phyloP scores from a whole-genome alignment of 495 filamentous ascomycete genomes.

The Aspergillus sclerotiicarbonarius region DNA sequence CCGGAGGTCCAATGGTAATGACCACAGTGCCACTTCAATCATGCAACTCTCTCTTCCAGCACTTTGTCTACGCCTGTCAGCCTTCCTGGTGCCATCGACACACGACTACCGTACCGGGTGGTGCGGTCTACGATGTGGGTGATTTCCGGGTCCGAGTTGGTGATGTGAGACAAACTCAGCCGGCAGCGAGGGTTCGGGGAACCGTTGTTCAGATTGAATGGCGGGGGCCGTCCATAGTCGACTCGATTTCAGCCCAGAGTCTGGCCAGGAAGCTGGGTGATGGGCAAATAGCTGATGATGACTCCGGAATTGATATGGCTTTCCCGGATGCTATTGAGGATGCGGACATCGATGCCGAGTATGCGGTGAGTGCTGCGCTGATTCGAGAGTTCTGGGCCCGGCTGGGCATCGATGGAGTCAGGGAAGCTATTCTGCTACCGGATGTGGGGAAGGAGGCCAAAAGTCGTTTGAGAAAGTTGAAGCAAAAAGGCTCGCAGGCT shows the following conservation, averaged over 20 bases:
- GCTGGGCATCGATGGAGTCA: constrained; percentile 33
- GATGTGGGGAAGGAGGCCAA: constrained; percentile 43
- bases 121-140: constrained; percentile 43
- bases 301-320: constrained; percentile 31
- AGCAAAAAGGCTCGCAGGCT: constrained; percentile 10
- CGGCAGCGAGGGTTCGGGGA: constrained; percentile 35
- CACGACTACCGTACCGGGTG: constrained; percentile 38
- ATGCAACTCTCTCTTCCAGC: constrained; percentile 36
- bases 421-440: constrained; percentile 43
- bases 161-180: constrained; percentile 44
- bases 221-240: constrained; percentile 39
- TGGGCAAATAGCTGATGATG: constrained; percentile 15
- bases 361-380: constrained; percentile 34
- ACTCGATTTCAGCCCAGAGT: constrained; percentile 22
- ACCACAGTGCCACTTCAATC: constrained; percentile 37
- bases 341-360: constrained; percentile 43
- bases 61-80: constrained; percentile 45
- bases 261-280: neutral
- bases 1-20: constrained; percentile 38
- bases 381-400: constrained; percentile 45
- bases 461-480: constrained; percentile 26
- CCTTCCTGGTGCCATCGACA: constrained; percentile 47
- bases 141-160: constrained; percentile 47
- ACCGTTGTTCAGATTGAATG: constrained; percentile 47
- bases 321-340: constrained; percentile 33